Evolutionary conservation across 805 yeast genomes (phyloP).

Genomic region (Huiozyma sinensis): DNA sequence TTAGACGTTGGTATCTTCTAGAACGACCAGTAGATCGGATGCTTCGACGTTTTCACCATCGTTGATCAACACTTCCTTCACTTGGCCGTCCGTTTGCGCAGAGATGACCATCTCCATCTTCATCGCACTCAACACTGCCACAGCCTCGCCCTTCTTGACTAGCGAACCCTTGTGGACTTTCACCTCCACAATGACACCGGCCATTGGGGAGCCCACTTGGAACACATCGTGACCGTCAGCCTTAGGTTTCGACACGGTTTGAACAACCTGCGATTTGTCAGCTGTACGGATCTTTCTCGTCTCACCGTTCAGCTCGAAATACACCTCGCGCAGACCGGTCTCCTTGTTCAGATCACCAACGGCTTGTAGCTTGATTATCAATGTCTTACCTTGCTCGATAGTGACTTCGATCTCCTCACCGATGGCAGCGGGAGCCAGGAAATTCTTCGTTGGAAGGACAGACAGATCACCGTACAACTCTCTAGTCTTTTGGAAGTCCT

Average conservation of each 20-base stretch:
- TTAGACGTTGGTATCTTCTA: conserved; percentile 26
- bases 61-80: conserved; percentile 64
- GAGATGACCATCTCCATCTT: conserved; percentile 99
- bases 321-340: conserved; percentile 91
- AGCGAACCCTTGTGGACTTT: conserved; percentile 79
- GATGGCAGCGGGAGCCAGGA: conserved; percentile 76
- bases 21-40: conserved; percentile 67
- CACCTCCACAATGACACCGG: conserved; percentile 94
- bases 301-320: conserved; percentile 97
- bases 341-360: conserved; percentile 76
- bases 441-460: conserved; percentile 84
- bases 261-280: conserved; percentile 80
- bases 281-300: conserved; percentile 88
- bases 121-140: conserved; percentile 94
- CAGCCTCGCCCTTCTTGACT: conserved; percentile 92
- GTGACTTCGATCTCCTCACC: conserved; percentile 84
- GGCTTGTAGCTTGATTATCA: conserved; percentile 85
- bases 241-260: conserved; percentile 77
- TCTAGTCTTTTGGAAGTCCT: conserved; percentile 62
- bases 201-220: conserved; percentile 98
- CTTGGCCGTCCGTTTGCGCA: conserved; percentile 80
- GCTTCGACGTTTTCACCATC: conserved; percentile 96
- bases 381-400: conserved; percentile 89
- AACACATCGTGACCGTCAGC: conserved; percentile 80
- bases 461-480: conserved; percentile 87